Percentiles rank a stretch among this genome's conserved stretches.
These are phyloP conservation scores for Pseudogymnoascus verrucosus DNA, from an alignment of 2,329 filamentous ascomycete genomes.

Conservation along the genomic window DNA sequence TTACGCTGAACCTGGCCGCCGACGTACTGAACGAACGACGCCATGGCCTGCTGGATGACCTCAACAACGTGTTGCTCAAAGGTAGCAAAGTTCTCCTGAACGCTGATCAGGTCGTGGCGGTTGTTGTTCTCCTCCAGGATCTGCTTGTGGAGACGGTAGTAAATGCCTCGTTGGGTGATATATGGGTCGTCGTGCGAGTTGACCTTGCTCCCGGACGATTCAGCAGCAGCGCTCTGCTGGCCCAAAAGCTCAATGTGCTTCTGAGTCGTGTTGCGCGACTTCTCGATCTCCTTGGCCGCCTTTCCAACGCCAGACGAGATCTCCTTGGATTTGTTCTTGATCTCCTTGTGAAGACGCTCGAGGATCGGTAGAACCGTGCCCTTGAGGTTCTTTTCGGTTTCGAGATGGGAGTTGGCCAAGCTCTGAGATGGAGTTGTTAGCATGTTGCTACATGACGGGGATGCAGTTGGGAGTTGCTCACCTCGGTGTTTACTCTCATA, in stretches of 20 bases:
- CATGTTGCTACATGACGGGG: not conserved
- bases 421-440: conserved; percentile 47
- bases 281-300: conserved; percentile 83
- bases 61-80: conserved; percentile 84
- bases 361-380: conserved; percentile 79
- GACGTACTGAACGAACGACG: conserved; percentile 73
- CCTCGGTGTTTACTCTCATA: conserved; percentile 80
- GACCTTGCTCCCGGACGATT: conserved; percentile 65
- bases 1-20: conserved; percentile 75
- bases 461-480: conserved; percentile 26
- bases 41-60: conserved; percentile 74
- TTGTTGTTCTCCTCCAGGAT: conserved; percentile 94
- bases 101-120: conserved; percentile 77
- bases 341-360: conserved; percentile 85
- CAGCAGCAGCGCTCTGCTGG: conserved; percentile 72
- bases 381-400: conserved; percentile 87
- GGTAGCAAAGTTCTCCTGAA: conserved; percentile 81
- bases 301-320: conserved; percentile 73
- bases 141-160: conserved; percentile 82
- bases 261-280: conserved; percentile 76
- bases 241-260: conserved; percentile 94
- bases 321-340: conserved; percentile 95
- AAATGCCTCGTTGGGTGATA: conserved; percentile 70
- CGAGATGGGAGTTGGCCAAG: conserved; percentile 78
- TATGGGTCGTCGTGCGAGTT: conserved; percentile 77